Evolutionary conservation across 2,329 filamentous ascomycete species (phyloP), one percentile per base, ranked within the genome.

Genomic region (Orbilia javanica): DNA sequence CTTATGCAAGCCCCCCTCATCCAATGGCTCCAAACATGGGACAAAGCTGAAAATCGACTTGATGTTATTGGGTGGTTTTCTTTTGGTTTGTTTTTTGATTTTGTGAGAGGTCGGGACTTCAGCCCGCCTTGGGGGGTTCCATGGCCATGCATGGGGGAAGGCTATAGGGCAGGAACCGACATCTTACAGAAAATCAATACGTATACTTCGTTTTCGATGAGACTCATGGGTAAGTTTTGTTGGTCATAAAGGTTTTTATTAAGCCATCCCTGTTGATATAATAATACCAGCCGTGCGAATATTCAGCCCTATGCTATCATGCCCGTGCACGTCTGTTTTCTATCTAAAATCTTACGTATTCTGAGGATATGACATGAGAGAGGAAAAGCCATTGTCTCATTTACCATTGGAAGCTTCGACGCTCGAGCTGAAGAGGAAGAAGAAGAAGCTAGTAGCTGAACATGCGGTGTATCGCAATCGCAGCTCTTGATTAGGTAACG

Each of bases 51-150:
- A 55, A 53, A 64, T 65, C 68, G 29, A 48, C 15, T n/a, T 6
- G 34, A 46, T 34, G 34, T 25, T 8, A 72, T 72, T 72, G 68
- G 68, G 46, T 27, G 36, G n/a, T 29, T 7, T 34, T n/a, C n/a
- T n/a, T n/a, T n/a, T n/a, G n/a, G n/a, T n/a, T n/a, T n/a, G n/a
- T n/a, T n/a, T n/a, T n/a, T n/a, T n/a, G n/a, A n/a, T n/a, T 22
- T 15, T n/a, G 3, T 1, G 25, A 34, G 15, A 64, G 25, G 20
- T 42, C 44, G 31, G 57, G 10, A 65, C 22, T 55, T 72, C 68
- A 72, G 68, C 68, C n/a, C 68, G 68, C 57, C 60, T 65, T 53
- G 60, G 62, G 68, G n/a, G n/a, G n/a, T n/a, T n/a, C n/a, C n/a
- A n/a, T n/a, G n/a, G n/a, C n/a, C n/a, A n/a, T n/a, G n/a, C n/a